Evolutionary conservation across 73 alveolate genomes (phyloP).

Genomic region (Paramecium primaurelia): DNA sequence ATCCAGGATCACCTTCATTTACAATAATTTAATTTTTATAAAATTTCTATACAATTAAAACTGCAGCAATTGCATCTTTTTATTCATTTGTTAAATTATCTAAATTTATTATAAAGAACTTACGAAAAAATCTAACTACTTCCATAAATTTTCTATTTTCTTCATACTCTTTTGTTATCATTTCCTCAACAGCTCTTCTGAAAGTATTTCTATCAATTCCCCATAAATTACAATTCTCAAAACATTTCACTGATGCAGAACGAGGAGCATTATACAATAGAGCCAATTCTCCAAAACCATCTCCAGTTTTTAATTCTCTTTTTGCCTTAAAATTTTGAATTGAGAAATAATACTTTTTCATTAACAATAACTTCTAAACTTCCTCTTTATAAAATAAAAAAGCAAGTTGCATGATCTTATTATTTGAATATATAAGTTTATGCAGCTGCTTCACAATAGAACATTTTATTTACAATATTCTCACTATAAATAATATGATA

Average conservation of each 20-base stretch:
- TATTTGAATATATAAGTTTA: constrained; percentile 29
- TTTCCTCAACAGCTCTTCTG: constrained; percentile 65
- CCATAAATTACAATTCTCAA: constrained; percentile 73
- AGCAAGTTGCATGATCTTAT: constrained; percentile 48
- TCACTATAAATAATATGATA: neutral
- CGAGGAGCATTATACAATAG: constrained; percentile 76
- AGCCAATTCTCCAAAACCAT: constrained; percentile 81
- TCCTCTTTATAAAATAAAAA: constrained; percentile 55
- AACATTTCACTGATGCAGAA: constrained; percentile 55
- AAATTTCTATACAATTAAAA: constrained; percentile 46
- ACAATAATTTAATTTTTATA: constrained; percentile 47
- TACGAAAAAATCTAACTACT: neutral
- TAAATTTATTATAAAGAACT: constrained; percentile 2
- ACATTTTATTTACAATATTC: constrained; percentile 31
- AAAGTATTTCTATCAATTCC: constrained; percentile 81
- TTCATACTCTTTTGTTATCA: constrained; percentile 37
- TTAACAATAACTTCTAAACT: constrained; percentile 53
- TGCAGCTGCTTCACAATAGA: constrained; percentile 45
- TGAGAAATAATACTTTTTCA: constrained; percentile 5
- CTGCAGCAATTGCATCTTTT: constrained; percentile 52
- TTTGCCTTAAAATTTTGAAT: constrained; percentile 32
- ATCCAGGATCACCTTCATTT: constrained; percentile 55
- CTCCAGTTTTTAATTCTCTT: constrained; percentile 65
- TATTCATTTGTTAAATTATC: constrained; percentile 55
- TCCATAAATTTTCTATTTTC: neutral